phyloP scores from a whole-genome alignment of 2,329 filamentous ascomycete genomes.

The Pyrenochaeta sp. region DNA sequence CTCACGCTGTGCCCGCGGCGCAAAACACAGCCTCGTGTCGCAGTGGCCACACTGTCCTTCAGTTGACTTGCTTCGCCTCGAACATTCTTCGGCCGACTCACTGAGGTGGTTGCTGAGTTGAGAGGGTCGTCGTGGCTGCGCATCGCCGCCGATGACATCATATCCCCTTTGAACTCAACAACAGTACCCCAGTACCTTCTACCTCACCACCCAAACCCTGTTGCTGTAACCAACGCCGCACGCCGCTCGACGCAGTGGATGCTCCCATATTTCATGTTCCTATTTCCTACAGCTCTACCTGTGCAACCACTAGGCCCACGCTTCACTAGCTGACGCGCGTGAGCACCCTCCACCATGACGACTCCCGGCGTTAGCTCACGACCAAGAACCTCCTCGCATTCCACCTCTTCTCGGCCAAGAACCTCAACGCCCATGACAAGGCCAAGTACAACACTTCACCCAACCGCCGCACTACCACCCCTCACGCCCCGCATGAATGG shows the following conservation, averaged over 20 bases:
- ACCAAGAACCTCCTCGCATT: slow-evolving; percentile 38
- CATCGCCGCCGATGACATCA: neutral
- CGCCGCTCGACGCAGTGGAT: slow-evolving; percentile 14
- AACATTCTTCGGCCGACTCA: neutral
- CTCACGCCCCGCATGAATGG: slow-evolving; percentile 45
- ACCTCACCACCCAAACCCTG: slow-evolving; percentile 5
- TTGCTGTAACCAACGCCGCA: slow-evolving; percentile 9
- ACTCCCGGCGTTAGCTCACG: slow-evolving; percentile 45
- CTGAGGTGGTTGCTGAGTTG: neutral
- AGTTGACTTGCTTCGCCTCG: slow-evolving; percentile 8
- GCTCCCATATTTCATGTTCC: slow-evolving; percentile 35
- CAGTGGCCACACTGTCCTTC: slow-evolving; percentile 1
- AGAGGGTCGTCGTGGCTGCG: neutral
- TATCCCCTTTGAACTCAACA: slow-evolving; percentile 1
- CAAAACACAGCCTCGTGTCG: slow-evolving; percentile 7
- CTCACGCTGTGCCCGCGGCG: neutral
- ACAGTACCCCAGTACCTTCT: neutral
- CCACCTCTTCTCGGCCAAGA: slow-evolving; percentile 33
- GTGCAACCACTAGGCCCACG: slow-evolving; percentile 18
- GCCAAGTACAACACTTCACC: slow-evolving; percentile 36
- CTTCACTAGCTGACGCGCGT: slow-evolving; percentile 15
- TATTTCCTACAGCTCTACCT: slow-evolving; percentile 21
- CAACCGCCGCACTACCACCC: slow-evolving; percentile 31
- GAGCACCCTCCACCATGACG: slow-evolving; percentile 36
- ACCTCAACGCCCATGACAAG: slow-evolving; percentile 40